These are phyloP conservation scores for Rhodotorula toruloides DNA, from an alignment of 768 basidiomycete species.

Conservation along the genomic window DNA sequence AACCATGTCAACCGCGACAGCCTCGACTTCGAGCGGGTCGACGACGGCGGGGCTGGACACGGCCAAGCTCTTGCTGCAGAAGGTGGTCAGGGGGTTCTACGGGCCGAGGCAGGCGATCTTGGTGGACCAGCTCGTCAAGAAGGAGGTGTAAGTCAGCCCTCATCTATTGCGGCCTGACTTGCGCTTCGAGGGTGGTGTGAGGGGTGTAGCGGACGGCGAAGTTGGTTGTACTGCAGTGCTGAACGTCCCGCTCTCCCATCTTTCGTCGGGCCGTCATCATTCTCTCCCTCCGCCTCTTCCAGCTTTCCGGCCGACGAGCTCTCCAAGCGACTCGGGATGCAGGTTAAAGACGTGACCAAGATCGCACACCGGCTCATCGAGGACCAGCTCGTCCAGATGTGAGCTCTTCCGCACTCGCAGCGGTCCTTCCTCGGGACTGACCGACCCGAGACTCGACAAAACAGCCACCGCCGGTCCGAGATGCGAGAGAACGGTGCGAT, in stretches of 20 bases:
- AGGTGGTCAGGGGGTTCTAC: slow-evolving; percentile 89
- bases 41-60: slow-evolving; percentile 65
- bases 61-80: slow-evolving; percentile 80
- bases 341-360: slow-evolving; percentile 84
- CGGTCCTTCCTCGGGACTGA: too few relatives aligned
- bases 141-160: slow-evolving; percentile 75
- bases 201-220: slow-evolving; percentile 40
- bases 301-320: slow-evolving; percentile 92
- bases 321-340: slow-evolving; percentile 81
- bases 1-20: background rate
- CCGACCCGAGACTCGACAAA: too few relatives aligned
- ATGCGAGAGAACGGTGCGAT: slow-evolving; percentile 75
- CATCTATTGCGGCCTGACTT: slow-evolving; percentile 4
- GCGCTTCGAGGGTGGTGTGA: slow-evolving; percentile 17
- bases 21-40: background rate
- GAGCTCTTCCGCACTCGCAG: slow-evolving; percentile 43
- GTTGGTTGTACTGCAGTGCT: slow-evolving; percentile 38
- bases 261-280: slow-evolving; percentile 4
- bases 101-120: slow-evolving; percentile 86
- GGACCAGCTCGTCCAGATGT: slow-evolving; percentile 74
- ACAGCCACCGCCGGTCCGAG: slow-evolving; percentile 82
- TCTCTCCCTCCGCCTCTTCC: slow-evolving; percentile 11
- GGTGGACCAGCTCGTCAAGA: slow-evolving; percentile 85
- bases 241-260: slow-evolving; percentile 32
- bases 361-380: slow-evolving; percentile 73